Percentiles rank a stretch among this genome's conserved stretches.
Conservation (phyloP, 805 yeast genomes). For the Tetrapisispora taiwanensis region DNA sequence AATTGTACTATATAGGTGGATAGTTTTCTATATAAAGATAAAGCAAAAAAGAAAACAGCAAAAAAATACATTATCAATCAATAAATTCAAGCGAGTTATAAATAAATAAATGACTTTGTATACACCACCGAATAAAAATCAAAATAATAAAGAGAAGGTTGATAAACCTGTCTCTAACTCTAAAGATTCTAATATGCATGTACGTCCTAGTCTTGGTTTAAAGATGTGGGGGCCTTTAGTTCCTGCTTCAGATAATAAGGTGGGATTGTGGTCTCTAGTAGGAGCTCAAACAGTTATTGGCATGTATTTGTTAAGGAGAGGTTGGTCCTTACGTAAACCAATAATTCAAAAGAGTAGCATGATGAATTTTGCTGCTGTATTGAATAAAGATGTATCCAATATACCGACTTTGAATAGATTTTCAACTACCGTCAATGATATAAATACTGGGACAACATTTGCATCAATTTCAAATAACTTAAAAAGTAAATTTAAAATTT, state of each 20-base stretch:
- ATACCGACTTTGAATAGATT: slow-evolving; percentile 28
- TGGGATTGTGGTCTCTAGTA: slow-evolving; percentile 43
- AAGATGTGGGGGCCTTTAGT: slow-evolving; percentile 60
- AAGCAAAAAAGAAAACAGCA: too few relatives aligned
- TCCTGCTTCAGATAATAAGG: slow-evolving; percentile 57
- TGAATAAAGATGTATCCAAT: slow-evolving; percentile 23
- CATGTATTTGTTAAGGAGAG: slow-evolving; percentile 18
- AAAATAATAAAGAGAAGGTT: slow-evolving; percentile 11
- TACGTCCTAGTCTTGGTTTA: slow-evolving; percentile 51
- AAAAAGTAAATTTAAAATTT: neutral
- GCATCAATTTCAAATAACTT: slow-evolving; percentile 12
- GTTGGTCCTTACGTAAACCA: slow-evolving; percentile 9
- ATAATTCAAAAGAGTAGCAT: neutral
- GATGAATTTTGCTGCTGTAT: neutral
- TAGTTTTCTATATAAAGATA: too few relatives aligned
- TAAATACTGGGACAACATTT: slow-evolving; percentile 14
- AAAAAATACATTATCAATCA: too few relatives aligned
- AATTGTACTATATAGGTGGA: too few relatives aligned
- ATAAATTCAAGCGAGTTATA: too few relatives aligned
- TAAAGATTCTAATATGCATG: slow-evolving; percentile 18
- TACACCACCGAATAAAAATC: slow-evolving; percentile 12
- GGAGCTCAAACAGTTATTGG: slow-evolving; percentile 48
- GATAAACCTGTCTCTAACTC: slow-evolving; percentile 2
- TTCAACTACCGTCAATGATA: slow-evolving; percentile 10
- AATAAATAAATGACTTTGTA: slow-evolving; percentile 26